Evolutionary conservation across 805 yeast species (phyloP).

Genomic region (Metschnikowia reukaufii): DNA sequence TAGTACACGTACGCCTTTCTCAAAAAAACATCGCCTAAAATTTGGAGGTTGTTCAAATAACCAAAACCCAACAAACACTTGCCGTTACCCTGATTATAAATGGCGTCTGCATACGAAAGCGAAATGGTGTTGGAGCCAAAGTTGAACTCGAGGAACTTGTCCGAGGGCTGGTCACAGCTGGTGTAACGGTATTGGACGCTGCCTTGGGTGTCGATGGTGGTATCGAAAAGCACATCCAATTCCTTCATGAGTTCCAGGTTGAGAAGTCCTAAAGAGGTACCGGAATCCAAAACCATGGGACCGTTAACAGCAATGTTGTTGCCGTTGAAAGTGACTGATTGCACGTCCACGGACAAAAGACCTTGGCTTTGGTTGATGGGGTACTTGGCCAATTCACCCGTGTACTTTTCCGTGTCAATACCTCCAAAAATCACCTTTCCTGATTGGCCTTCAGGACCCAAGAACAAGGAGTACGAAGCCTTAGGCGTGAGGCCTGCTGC

Average conservation of each 20-base stretch:
- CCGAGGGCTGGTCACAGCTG: conserved; percentile 17
- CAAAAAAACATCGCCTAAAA: conserved; percentile 20
- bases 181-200: conserved; percentile 10
- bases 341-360: conserved; percentile 10
- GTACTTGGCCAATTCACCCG: conserved; percentile 14
- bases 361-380: conserved; percentile 8
- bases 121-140: conserved; percentile 12
- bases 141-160: conserved; percentile 13
- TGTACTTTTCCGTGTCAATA: conserved; percentile 40
- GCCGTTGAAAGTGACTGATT: conserved; percentile 13
- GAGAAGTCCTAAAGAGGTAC: conserved; percentile 15
- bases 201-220: conserved; percentile 8
- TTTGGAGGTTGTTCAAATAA: conserved; percentile 6
- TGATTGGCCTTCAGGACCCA: conserved; percentile 38
- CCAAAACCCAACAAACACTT: conserved; percentile 15
- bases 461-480: conserved; percentile 60
- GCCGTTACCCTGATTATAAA: conserved; percentile 4
- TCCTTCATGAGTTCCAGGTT: conserved; percentile 8
- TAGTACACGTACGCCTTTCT: conserved; percentile 20
- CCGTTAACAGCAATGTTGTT: conserved; percentile 2
- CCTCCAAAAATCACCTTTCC: conserved; percentile 45
- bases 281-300: conserved; percentile 16
- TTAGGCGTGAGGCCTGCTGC: conserved; percentile 55
- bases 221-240: conserved; percentile 10
- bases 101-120: conserved; percentile 10